Evolutionary conservation across 768 basidiomycete species (phyloP).

Genomic region (Suillus plorans): DNA sequence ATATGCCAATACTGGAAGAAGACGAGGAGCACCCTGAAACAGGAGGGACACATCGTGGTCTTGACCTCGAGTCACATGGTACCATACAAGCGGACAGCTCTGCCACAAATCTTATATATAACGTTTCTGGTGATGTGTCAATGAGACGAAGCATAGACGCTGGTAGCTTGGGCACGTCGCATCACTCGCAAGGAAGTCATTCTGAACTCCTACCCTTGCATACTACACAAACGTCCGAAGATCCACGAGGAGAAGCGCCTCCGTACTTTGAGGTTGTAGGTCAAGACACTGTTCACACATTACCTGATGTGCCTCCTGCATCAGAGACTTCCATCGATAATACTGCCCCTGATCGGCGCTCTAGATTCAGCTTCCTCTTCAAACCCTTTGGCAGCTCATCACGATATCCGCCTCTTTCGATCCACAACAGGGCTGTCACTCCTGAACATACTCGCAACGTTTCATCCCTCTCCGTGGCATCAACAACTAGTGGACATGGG

Average conservation of each 20-base stretch:
- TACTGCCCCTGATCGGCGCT: conserved; percentile 30
- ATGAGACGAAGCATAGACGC: conserved; percentile 17
- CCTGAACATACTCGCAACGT: conserved; percentile 17
- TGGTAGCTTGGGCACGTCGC: conserved; percentile 19
- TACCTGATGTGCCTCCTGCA: conserved; percentile 18
- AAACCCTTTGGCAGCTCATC: conserved; percentile 36
- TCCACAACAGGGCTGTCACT: conserved; percentile 20
- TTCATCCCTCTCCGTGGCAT: conserved; percentile 22
- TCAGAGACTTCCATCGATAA: not conserved
- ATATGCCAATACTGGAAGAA: conserved; percentile 20
- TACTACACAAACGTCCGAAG: conserved; percentile 14
- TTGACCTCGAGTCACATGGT: conserved; percentile 26
- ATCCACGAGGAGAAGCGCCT: conserved; percentile 63
- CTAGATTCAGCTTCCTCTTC: conserved; percentile 51
- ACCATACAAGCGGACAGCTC: conserved; percentile 20
- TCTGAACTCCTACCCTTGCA: conserved; percentile 21
- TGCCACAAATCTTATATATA: conserved; percentile 21
- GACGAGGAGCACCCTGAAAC: conserved; percentile 21
- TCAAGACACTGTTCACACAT: conserved; percentile 10
- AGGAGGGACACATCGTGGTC: conserved; percentile 12
- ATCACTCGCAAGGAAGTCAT: conserved; percentile 20
- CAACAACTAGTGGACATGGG: conserved; percentile 29
- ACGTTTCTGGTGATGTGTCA: conserved; percentile 3
- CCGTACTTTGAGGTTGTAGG: conserved; percentile 61
- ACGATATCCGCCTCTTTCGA: conserved; percentile 12